Conservation (phyloP, 306 rosid genomes). For the Cicer cuneatum region DNA sequence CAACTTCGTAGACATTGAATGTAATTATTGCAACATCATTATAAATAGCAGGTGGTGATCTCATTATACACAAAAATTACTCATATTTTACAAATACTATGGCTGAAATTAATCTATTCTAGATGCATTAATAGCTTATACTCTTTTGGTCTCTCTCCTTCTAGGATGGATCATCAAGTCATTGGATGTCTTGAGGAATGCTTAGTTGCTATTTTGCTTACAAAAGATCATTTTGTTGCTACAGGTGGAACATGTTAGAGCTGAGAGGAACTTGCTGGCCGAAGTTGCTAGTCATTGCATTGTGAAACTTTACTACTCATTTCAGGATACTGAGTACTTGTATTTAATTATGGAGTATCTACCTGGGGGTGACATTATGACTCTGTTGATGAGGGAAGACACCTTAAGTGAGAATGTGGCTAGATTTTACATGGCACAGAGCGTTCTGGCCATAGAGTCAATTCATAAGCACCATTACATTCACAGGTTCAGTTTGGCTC, state of each 20-base stretch:
- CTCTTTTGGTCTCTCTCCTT: constrained; percentile 29
- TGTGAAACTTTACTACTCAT: constrained; percentile 97
- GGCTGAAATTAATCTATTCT: constrained; percentile 24
- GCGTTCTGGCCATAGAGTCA: constrained; percentile 96
- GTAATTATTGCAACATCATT: too few species aligned
- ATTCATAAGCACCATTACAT: constrained; percentile 94
- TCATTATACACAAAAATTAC: too few species aligned
- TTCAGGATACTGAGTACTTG: constrained; percentile 91
- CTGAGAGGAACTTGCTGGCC: constrained; percentile 97
- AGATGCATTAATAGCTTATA: constrained; percentile 18
- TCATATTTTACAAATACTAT: background rate
- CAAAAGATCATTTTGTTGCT: constrained; percentile 31
- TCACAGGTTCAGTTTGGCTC: constrained; percentile 70
- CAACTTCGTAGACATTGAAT: too few species aligned
- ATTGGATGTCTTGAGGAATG: constrained; percentile 40
- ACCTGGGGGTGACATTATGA: constrained; percentile 99
- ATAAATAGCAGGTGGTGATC: too few species aligned
- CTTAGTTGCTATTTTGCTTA: constrained; percentile 34
- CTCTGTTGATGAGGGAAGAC: constrained; percentile 94
- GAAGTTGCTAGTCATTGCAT: constrained; percentile 99
- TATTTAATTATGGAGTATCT: constrained; percentile 98
- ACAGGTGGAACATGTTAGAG: constrained; percentile 98
- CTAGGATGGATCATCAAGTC: constrained; percentile 36
- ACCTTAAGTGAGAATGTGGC: constrained; percentile 85
- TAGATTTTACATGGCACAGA: constrained; percentile 94